These are phyloP conservation scores for Cotoneaster glaucophyllus DNA, from an alignment of 306 rosid species.

Conservation along the genomic window DNA sequence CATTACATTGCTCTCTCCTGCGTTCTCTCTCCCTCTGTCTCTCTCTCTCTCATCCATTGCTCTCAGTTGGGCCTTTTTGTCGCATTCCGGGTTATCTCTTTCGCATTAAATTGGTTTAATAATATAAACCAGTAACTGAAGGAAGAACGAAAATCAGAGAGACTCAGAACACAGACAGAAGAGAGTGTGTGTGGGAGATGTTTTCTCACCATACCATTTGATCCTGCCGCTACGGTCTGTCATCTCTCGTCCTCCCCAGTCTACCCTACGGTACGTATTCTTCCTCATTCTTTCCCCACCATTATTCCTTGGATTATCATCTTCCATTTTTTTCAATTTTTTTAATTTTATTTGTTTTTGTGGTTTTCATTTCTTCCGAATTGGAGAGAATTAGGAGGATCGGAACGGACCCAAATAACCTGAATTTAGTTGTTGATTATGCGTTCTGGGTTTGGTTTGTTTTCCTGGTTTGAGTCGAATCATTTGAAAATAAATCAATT, in stretches of 20 bases:
- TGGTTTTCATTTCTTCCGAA: neutral
- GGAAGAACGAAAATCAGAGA: neutral
- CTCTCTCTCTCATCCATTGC: neutral
- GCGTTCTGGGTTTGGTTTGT: neutral
- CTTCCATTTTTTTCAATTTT: neutral
- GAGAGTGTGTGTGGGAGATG: neutral
- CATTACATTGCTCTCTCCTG: constrained; percentile 20
- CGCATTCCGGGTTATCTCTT: constrained; percentile 9
- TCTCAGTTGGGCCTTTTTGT: constrained; percentile 13
- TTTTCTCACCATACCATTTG: constrained; percentile 10
- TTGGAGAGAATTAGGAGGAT: constrained; percentile 1
- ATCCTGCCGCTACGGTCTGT: constrained; percentile 10
- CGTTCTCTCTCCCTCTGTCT: neutral
- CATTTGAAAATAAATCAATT: neutral
- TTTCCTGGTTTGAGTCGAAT: neutral
- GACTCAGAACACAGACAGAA: neutral
- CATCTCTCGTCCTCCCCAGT: constrained; percentile 24
- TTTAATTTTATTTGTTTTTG: neutral
- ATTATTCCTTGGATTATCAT: neutral
- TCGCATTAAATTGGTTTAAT: neutral
- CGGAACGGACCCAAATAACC: constrained; percentile 5
- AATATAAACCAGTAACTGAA: neutral
- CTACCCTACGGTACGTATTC: constrained; percentile 26
- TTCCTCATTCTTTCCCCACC: neutral
- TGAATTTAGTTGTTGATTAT: neutral